A percentile compares a stretch with the other conserved stretches of the same genome.
These are phyloP conservation scores for Vigna radiata DNA, from an alignment of 306 rosid genomes.

Conservation along the genomic window DNA sequence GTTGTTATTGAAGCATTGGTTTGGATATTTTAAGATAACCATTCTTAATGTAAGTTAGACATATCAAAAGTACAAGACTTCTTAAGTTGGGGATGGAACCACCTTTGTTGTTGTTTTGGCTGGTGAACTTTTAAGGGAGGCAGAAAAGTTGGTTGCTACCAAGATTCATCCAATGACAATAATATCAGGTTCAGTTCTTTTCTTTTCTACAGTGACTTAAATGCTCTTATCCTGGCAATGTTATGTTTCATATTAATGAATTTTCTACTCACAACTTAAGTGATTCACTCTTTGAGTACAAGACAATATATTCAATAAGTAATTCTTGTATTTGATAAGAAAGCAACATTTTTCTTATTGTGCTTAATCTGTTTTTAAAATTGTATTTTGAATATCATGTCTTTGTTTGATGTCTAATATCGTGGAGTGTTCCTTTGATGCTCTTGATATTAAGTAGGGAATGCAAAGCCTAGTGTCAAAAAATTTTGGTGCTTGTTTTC, in stretches of 20 bases:
- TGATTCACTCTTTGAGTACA: not conserved
- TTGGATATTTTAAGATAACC: not conserved
- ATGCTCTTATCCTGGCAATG: slow-evolving; percentile 9
- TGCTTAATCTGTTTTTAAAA: slow-evolving; percentile 6
- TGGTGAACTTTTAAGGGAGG: slow-evolving; percentile 94
- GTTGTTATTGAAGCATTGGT: not conserved
- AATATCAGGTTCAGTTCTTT: slow-evolving; percentile 74
- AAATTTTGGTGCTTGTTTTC: not conserved
- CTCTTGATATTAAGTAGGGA: slow-evolving; percentile 10
- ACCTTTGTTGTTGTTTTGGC: slow-evolving; percentile 99
- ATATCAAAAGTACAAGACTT: slow-evolving; percentile 98
- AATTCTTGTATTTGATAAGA: not conserved
- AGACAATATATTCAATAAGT: not conserved
- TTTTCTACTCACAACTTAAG: slow-evolving; percentile 10
- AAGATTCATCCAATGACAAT: slow-evolving; percentile 99
- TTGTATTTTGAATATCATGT: not conserved
- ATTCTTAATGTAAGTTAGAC: slow-evolving; percentile 73
- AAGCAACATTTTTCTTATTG: slow-evolving; percentile 13
- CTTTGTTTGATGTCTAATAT: slow-evolving; percentile 7
- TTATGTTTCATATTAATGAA: not conserved
- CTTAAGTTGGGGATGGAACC: slow-evolving; percentile 99
- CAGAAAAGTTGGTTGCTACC: slow-evolving; percentile 89
- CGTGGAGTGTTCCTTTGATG: slow-evolving; percentile 14
- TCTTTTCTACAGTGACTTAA: not conserved
- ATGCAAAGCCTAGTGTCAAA: not conserved